Evolutionary conservation across 148 eudicot genomes (phyloP).

Genomic region (Diospyros lotus): DNA sequence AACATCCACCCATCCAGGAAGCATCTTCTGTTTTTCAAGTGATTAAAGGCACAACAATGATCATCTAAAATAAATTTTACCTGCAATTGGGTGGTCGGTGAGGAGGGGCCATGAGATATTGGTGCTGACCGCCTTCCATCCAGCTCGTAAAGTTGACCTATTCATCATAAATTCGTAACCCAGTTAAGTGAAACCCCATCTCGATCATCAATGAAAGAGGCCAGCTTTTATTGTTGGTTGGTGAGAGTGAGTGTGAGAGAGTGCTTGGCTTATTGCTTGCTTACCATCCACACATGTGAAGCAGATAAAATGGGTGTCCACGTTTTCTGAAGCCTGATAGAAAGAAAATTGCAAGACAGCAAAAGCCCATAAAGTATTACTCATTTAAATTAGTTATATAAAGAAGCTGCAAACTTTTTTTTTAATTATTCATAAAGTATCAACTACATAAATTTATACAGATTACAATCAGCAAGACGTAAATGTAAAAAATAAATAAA

Average conservation of each 20-base stretch:
- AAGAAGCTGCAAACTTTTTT: too few species aligned
- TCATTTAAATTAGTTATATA: too few species aligned
- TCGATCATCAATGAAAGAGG: too few species aligned
- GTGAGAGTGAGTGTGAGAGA: neutral
- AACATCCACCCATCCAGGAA: neutral
- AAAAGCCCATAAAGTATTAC: neutral
- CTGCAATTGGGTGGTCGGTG: constrained; percentile 64
- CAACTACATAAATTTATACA: too few species aligned
- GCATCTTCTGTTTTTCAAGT: too few species aligned
- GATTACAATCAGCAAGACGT: too few species aligned
- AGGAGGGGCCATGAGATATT: constrained; percentile 72
- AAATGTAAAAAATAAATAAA: too few species aligned
- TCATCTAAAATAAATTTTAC: constrained; percentile 31
- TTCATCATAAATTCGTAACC: too few species aligned
- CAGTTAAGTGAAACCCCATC: neutral
- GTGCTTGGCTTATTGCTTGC: constrained; percentile 16
- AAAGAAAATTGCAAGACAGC: constrained; percentile 3
- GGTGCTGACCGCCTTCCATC: constrained; percentile 88
- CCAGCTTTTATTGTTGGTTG: neutral
- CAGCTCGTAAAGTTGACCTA: constrained; percentile 90
- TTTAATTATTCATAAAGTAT: too few species aligned
- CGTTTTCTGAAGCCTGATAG: constrained; percentile 68
- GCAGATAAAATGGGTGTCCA: constrained; percentile 86
- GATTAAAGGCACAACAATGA: too few species aligned
- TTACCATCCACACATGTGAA: constrained; percentile 82